Evolutionary conservation across 768 basidiomycete species (phyloP), one percentile per base, ranked within the genome.

Genomic region (Tulasnella sp.): DNA sequence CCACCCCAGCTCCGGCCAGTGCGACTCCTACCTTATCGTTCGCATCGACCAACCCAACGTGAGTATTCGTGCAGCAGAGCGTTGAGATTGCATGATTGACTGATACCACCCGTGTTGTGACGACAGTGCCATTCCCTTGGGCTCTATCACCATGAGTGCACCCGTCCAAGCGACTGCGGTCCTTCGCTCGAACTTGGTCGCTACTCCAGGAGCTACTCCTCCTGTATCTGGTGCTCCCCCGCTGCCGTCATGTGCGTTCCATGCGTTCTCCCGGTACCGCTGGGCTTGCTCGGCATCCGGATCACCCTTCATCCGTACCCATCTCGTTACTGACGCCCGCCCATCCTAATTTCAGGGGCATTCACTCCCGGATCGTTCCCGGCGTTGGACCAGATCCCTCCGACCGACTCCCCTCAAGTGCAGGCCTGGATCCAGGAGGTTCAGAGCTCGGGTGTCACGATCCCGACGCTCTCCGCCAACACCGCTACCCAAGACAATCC

Each of bases 341-440:
- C 40, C 24, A 31, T 46, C 2, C 54, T 50, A 80, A 22, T 50
- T 31, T 37, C 37, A 78, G 80, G 54, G 91, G 91, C 87, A 78
- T 85, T 86, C 16, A 83, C 84, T 18, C 83, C 91, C 2, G 82
- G 90, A 24, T 89, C 89, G 81, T 95, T 93, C 84, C 94, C 94
- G 3, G 50, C 89, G 0, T 86, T 94, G n/a, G 94, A 95, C 85
- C 85, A 84, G 40, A 83, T 87, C 2, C 93, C 93, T 42, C 89
- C 91, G 8, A 88, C 87, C 4, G 90, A 93, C 85, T 90, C 90
- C 7, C 87, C 90, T 28, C 86, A 92, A 82, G 93, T 95, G 12
- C 86, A 90, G 82, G 88, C 90, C 83, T 95, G 94, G 94, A 91
- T 92, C n/a, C 50, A 74, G 42, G 81, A 85, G 78, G 84, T 94